These are phyloP conservation scores for Aspergillus ruber DNA, from an alignment of 2,329 filamentous ascomycete species.

Conservation along the genomic window DNA sequence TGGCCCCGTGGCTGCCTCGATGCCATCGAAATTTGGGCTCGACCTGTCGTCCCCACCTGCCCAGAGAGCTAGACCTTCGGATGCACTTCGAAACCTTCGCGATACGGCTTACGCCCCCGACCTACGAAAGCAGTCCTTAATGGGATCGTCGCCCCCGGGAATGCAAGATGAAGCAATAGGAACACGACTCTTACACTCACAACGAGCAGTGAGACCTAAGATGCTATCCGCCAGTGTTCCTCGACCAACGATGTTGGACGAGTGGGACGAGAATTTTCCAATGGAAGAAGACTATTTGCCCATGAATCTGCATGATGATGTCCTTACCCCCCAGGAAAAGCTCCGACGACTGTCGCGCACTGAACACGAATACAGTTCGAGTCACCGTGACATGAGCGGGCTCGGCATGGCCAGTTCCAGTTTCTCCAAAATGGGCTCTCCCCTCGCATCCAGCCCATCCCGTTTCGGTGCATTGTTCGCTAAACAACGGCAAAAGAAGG, in stretches of 20 bases:
- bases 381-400: slow-evolving; percentile 44
- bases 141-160: slow-evolving; percentile 54
- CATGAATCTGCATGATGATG: slow-evolving; percentile 57
- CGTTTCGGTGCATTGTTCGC: slow-evolving; percentile 57
- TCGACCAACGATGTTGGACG: slow-evolving; percentile 46
- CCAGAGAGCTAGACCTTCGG: slow-evolving; percentile 58
- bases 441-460: slow-evolving; percentile 54
- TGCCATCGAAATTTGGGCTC: slow-evolving; percentile 84
- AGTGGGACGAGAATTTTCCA: slow-evolving; percentile 61
- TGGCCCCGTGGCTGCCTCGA: slow-evolving; percentile 84
- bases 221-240: slow-evolving; percentile 58
- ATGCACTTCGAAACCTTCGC: slow-evolving; percentile 54
- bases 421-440: slow-evolving; percentile 49
- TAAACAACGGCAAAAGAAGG: slow-evolving; percentile 46
- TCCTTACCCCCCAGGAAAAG: slow-evolving; percentile 57
- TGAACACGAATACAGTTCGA: slow-evolving; percentile 45
- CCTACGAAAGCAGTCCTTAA: slow-evolving; percentile 53
- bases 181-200: slow-evolving; percentile 59
- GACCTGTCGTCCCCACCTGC: slow-evolving; percentile 68
- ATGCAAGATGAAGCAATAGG: slow-evolving; percentile 61
- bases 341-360: slow-evolving; percentile 54
- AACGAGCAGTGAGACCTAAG: slow-evolving; percentile 54
- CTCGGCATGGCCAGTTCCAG: slow-evolving; percentile 46
- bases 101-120: slow-evolving; percentile 66
- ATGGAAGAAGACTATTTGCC: slow-evolving; percentile 90